Evolutionary conservation across 306 rosid genomes (phyloP).

Genomic region (Phaseolus lunatus): DNA sequence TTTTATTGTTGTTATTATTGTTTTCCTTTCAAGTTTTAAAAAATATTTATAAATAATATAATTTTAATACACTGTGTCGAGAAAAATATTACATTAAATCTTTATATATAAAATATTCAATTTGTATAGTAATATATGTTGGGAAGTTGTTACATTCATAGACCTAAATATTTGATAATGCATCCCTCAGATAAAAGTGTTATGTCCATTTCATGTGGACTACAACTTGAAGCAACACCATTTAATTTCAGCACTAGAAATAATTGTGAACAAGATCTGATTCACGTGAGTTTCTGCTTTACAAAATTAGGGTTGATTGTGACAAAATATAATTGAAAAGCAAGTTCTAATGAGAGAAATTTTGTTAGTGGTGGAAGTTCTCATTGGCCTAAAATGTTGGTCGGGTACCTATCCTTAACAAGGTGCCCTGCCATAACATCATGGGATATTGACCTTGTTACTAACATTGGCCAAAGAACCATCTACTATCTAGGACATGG

Average conservation of each 20-base stretch:
- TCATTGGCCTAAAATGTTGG: conserved; percentile 15
- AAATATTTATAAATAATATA: no score
- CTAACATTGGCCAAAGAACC: neutral
- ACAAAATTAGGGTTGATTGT: conserved; percentile 3
- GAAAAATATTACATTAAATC: no score
- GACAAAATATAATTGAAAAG: conserved; percentile 1
- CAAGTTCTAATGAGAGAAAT: neutral
- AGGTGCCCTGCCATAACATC: neutral
- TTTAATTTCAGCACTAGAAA: neutral
- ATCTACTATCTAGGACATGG: neutral
- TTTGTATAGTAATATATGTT: no score
- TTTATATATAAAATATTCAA: no score
- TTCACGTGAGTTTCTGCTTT: neutral
- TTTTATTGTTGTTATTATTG: no score
- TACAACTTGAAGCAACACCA: neutral
- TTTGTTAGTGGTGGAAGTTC: neutral
- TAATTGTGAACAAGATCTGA: conserved; percentile 3
- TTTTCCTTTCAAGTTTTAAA: no score
- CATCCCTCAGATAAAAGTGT: neutral
- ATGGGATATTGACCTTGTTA: conserved; percentile 14
- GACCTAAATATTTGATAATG: neutral
- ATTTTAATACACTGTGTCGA: no score
- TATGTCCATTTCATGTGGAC: neutral
- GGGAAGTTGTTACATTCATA: neutral
- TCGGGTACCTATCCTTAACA: neutral